Percentiles rank a stretch among this genome's conserved stretches.
Evolutionary conservation across 345 rosid genomes (phyloP).

Genomic region (Eucalyptus lansdowneana): DNA sequence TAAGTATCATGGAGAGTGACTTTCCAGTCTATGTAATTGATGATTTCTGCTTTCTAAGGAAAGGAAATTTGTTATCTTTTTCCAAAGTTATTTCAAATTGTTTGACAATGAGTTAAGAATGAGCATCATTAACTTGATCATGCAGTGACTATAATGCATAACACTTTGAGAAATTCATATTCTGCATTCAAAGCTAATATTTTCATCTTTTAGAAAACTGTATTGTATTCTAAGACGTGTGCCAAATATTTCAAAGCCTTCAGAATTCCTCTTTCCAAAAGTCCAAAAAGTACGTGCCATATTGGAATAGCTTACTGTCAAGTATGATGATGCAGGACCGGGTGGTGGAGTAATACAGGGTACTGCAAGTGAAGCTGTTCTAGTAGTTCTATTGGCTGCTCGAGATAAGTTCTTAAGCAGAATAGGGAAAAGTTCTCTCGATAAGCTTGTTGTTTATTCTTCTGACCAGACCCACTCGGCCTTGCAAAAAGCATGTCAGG

Average conservation of each 20-base stretch:
- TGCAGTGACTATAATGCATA: background rate
- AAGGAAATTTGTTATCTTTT: background rate
- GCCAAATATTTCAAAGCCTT: background rate
- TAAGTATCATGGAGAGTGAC: background rate
- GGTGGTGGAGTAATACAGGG: constrained; percentile 98
- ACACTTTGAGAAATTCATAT: background rate
- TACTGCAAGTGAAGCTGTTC: constrained; percentile 88
- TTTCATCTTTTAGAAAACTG: background rate
- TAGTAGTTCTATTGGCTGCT: constrained; percentile 70
- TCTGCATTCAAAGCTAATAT: background rate
- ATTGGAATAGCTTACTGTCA: background rate
- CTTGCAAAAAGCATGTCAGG: constrained; percentile 87
- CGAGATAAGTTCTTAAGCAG: constrained; percentile 45
- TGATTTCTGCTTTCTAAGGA: background rate
- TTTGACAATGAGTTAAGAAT: background rate
- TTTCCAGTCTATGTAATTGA: background rate
- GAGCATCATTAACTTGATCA: background rate
- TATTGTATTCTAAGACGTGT: background rate
- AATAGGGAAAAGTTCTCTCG: constrained; percentile 46
- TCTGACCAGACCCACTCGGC: constrained; percentile 93
- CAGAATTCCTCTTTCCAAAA: background rate
- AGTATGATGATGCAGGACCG: constrained; percentile 34
- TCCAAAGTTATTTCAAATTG: background rate
- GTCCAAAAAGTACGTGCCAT: background rate
- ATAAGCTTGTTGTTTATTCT: constrained; percentile 69